Evolutionary conservation across 768 basidiomycete genomes (phyloP).

Genomic region (Collybia sordida): DNA sequence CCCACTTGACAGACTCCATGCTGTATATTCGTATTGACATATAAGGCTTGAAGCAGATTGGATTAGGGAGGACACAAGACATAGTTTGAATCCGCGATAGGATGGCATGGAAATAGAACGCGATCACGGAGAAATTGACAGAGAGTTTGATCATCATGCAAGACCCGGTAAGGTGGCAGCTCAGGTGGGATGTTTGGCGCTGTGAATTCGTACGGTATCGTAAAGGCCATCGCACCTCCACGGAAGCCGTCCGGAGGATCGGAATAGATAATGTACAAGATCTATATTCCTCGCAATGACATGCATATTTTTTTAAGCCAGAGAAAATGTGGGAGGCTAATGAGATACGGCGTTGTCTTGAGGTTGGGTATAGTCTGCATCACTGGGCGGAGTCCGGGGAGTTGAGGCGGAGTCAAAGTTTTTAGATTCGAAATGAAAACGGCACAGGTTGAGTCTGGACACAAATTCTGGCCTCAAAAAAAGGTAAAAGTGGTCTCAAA

Average conservation of each 20-base stretch:
- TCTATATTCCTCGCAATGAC: no score
- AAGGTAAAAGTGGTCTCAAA: background rate
- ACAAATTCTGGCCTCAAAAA: background rate
- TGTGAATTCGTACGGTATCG: no score
- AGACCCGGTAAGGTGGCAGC: no score
- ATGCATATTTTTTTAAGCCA: background rate
- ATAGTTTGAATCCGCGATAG: no score
- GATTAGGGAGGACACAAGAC: no score
- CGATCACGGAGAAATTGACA: background rate
- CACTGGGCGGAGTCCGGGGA: slow-evolving; percentile 8
- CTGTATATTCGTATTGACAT: no score
- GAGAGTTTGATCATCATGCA: background rate
- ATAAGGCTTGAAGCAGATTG: background rate
- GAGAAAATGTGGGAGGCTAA: background rate
- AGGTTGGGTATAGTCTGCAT: no score
- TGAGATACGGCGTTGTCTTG: background rate
- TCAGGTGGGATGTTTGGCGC: no score
- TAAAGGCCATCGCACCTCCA: no score
- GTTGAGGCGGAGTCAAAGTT: slow-evolving; percentile 9
- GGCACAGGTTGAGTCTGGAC: background rate
- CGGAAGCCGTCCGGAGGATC: no score
- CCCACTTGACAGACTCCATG: no score
- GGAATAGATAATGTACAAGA: no score
- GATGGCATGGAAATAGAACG: slow-evolving; percentile 3
- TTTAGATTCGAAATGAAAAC: background rate